Base-by-base conservation (phyloP, 164 flowering plant genomes). In the Taxillus chinensis region DNA sequence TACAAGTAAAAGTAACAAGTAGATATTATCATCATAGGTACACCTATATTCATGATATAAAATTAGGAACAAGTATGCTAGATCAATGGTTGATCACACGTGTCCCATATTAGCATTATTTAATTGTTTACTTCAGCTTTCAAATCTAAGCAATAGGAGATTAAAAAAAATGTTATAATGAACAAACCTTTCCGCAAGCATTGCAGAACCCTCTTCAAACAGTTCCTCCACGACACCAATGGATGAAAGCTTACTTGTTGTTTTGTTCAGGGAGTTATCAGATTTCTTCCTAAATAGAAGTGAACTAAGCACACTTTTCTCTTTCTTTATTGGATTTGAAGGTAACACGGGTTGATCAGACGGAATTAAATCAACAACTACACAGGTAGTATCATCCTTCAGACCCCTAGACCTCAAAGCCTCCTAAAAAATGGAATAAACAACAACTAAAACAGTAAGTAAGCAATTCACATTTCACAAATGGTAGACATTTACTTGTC, bases 161-260 rank as follows among this genome's bases (percentile, higher is more conserved):
- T 9, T 43, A 5, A 15, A 38, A 16, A 16, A 5, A 5, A 17
- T 15, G 53, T 53, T 53, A 13, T 9, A 40, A 72, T 45, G 39
- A 10, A 65, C 69, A 46, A 68, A 87, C 98, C 98, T 87, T 79
- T 91, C 96, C 13, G 81, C 80, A 72, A 91, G 98, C 80, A 91
- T 72, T 27, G 98, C 98, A 70, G 98, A 91, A 67, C 98, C 98
- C 76, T 91, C 98, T 76, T 91, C 98, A 79, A 91, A 91, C 66
- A 91, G 68, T 70, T 91, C 98, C 82, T 86, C 91, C 67, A 91
- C 97, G 62, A 71, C 90, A 49, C 95, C 96, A 64, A 89, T 87
- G 61, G 98, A 77, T 59, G 98, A 86, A 49, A 83, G 86, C 80
- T 84, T 90, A 73, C 69, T 87, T 42, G 76, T 67, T 53, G 75